phyloP scores from a whole-genome alignment of 2,329 filamentous ascomycete genomes.

The Aspergillus fructus region DNA sequence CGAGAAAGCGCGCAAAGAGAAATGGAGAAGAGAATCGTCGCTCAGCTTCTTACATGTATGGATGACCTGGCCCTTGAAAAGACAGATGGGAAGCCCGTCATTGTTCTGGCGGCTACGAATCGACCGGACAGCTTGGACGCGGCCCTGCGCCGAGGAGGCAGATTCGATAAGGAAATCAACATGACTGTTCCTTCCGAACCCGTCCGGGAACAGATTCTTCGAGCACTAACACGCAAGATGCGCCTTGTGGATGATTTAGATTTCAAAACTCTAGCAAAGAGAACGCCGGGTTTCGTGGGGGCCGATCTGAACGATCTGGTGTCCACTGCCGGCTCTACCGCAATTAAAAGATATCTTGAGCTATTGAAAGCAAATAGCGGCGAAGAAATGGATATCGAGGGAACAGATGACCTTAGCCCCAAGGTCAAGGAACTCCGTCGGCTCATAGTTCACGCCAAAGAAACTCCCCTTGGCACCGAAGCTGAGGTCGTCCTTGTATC shows the following conservation, averaged over 20 bases:
- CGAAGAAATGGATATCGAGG: constrained; percentile 56
- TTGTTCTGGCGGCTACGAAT: constrained; percentile 90
- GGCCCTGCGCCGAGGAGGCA: constrained; percentile 68
- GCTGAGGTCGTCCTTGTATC: constrained; percentile 57
- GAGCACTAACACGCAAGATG: constrained; percentile 67
- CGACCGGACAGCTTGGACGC: constrained; percentile 83
- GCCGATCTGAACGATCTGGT: constrained; percentile 77
- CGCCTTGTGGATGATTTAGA: constrained; percentile 69
- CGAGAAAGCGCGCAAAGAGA: constrained; percentile 79
- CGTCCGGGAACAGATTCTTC: constrained; percentile 75
- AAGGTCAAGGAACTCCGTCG: constrained; percentile 49
- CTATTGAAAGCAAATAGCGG: constrained; percentile 49
- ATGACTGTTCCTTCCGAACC: constrained; percentile 81
- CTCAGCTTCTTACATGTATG: constrained; percentile 83
- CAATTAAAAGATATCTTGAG: constrained; percentile 61
- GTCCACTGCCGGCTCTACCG: constrained; percentile 63
- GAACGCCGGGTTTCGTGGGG: constrained; percentile 90
- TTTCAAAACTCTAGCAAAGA: constrained; percentile 70
- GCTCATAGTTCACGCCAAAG: constrained; percentile 56
- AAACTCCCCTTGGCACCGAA: constrained; percentile 53
- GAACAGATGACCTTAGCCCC: constrained; percentile 31
- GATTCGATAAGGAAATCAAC: constrained; percentile 82
- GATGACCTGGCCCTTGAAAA: constrained; percentile 72
- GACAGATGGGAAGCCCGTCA: constrained; percentile 73
- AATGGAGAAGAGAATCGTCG: constrained; percentile 84